Evolutionary conservation across 768 basidiomycete genomes (phyloP).

Genomic region (Mycena maculata): DNA sequence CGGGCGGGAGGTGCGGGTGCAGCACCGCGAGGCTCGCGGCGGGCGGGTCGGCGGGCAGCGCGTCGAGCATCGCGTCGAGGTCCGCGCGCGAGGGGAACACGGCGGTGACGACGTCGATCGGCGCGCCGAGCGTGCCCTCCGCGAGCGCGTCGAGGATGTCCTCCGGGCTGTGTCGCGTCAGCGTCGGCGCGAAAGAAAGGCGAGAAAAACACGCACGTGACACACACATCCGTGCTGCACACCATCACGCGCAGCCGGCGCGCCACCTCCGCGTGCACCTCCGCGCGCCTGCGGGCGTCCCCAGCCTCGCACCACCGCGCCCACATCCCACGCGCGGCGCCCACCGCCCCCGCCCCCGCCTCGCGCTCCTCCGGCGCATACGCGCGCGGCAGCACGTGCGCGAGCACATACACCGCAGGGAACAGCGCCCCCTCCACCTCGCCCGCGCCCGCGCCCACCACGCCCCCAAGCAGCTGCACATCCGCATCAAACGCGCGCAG

Average conservation of each 20-base stretch:
- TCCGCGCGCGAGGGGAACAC: constrained; percentile 62
- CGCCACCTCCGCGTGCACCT: constrained; percentile 52
- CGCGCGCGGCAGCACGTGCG: constrained; percentile 57
- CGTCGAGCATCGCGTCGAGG: constrained; percentile 59
- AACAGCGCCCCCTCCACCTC: constrained; percentile 44
- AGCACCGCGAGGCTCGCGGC: constrained; percentile 70
- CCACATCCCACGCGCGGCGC: constrained; percentile 51
- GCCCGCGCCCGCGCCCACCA: constrained; percentile 42
- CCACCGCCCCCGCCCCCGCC: constrained; percentile 40
- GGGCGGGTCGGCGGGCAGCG: constrained; percentile 58
- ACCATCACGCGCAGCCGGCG: constrained; percentile 56
- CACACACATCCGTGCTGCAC: constrained; percentile 50
- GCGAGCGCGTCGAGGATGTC: constrained; percentile 55
- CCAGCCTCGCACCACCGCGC: constrained; percentile 41
- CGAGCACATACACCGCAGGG: constrained; percentile 60
- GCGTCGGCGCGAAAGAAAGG: background rate
- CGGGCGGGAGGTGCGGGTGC: constrained; percentile 69
- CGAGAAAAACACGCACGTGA: constrained; percentile 44
- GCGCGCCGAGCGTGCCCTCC: constrained; percentile 49
- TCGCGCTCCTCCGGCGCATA: constrained; percentile 37
- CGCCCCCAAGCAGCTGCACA: constrained; percentile 50
- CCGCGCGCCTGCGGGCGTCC: constrained; percentile 36
- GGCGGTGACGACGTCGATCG: constrained; percentile 56
- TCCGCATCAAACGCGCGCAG: constrained; percentile 19
- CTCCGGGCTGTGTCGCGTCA: constrained; percentile 52